phyloP scores from a whole-genome alignment of 1,284 basidiomycete species.

The Butyriboletus appendiculatus region DNA sequence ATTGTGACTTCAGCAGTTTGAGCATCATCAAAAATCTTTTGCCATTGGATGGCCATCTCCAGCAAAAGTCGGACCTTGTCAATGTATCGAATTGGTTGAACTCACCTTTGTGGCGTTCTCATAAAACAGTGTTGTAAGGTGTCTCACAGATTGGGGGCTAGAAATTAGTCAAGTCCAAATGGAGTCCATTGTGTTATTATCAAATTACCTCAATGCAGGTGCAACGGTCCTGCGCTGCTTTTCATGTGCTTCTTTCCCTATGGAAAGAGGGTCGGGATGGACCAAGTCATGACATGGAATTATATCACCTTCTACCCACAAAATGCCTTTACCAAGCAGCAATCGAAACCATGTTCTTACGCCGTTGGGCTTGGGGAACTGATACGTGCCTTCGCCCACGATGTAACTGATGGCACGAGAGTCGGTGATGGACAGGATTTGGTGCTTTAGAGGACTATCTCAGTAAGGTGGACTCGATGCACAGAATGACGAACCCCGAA shows the following conservation, averaged over 20 bases:
- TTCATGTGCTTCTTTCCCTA: slow-evolving; percentile 56
- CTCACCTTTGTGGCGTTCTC: slow-evolving; percentile 45
- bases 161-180: slow-evolving; percentile 3
- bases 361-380: slow-evolving; percentile 58
- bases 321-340: slow-evolving; percentile 59
- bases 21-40: slow-evolving; percentile 41
- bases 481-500: slow-evolving; percentile 44
- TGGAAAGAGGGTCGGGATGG: not conserved
- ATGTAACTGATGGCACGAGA: slow-evolving; percentile 52
- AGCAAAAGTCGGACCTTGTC: not conserved
- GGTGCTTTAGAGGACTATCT: slow-evolving; percentile 41
- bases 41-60: slow-evolving; percentile 49
- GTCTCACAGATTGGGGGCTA: slow-evolving; percentile 53
- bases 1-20: slow-evolving; percentile 42
- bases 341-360: slow-evolving; percentile 61
- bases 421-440: slow-evolving; percentile 56
- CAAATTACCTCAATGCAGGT: slow-evolving; percentile 52
- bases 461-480: slow-evolving; percentile 2
- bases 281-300: not conserved
- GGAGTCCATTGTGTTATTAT: not conserved
- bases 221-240: slow-evolving; percentile 51
- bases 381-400: slow-evolving; percentile 50
- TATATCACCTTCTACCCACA: slow-evolving; percentile 56
- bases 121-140: slow-evolving; percentile 49
- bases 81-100: slow-evolving; percentile 7